These are phyloP conservation scores for Saccharomyces kudriavzevii DNA, from an alignment of 805 yeast species.

Conservation along the genomic window DNA sequence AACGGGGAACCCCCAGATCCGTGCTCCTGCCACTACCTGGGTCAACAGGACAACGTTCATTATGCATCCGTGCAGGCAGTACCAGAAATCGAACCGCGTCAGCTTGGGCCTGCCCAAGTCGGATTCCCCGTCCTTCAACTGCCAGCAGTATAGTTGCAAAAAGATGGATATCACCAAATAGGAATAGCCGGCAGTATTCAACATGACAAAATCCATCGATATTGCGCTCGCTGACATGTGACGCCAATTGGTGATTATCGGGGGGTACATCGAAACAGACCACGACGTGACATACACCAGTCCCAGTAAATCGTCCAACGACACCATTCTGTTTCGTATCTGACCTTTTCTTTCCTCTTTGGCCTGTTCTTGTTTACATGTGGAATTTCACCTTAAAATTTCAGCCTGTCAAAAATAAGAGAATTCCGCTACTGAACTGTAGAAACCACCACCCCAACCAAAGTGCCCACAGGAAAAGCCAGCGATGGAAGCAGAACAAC, in stretches of 20 bases:
- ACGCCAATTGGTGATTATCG: conserved; percentile 35
- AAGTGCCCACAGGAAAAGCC: neutral
- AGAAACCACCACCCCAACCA: neutral
- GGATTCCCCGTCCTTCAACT: conserved; percentile 1
- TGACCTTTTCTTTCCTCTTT: neutral
- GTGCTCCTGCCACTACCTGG: conserved; percentile 33
- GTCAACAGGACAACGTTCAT: conserved; percentile 35
- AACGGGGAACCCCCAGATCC: conserved; percentile 31
- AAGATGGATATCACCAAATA: conserved; percentile 37
- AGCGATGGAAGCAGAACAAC: neutral
- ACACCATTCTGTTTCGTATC: neutral
- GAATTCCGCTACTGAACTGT: conserved; percentile 1
- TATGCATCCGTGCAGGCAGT: conserved; percentile 40
- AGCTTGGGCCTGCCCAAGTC: conserved; percentile 37
- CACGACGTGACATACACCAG: conserved; percentile 35
- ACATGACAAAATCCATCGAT: conserved; percentile 39
- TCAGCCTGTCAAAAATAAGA: neutral
- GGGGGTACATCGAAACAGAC: conserved; percentile 46
- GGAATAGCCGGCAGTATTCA: conserved; percentile 42
- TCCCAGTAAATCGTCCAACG: conserved; percentile 26
- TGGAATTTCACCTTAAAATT: neutral
- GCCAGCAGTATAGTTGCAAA: conserved; percentile 34
- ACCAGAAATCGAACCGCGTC: conserved; percentile 38
- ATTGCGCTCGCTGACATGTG: conserved; percentile 40
- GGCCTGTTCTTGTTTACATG: neutral